Conservation (phyloP, 2,329 filamentous ascomycete species). For the Clonostachys solani region DNA sequence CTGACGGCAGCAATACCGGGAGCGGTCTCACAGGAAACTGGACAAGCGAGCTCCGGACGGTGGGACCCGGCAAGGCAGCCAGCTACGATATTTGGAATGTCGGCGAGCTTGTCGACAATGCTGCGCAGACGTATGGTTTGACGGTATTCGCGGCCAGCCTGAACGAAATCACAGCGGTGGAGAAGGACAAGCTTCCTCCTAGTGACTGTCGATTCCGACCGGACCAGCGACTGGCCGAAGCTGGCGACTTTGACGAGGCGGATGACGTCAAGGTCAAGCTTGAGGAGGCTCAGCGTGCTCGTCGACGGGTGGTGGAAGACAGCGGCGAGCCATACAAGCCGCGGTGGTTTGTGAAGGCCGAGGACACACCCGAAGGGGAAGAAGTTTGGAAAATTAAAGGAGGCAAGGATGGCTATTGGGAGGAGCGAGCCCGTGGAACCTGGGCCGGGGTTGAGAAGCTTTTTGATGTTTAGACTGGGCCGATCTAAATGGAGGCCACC, state of each 20-base stretch:
- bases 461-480: slow-evolving; percentile 24
- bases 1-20: slow-evolving; percentile 60
- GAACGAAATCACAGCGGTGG: slow-evolving; percentile 82
- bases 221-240: slow-evolving; percentile 82
- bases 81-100: slow-evolving; percentile 74
- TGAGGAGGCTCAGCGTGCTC: slow-evolving; percentile 78
- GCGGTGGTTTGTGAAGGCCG: slow-evolving; percentile 77
- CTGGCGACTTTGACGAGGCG: slow-evolving; percentile 76
- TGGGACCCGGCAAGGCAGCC: slow-evolving; percentile 55
- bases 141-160: slow-evolving; percentile 81
- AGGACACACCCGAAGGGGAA: slow-evolving; percentile 53
- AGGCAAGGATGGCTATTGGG: slow-evolving; percentile 92
- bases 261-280: slow-evolving; percentile 79
- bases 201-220: slow-evolving; percentile 83
- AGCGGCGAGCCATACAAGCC: slow-evolving; percentile 69
- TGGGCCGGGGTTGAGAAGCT: slow-evolving; percentile 59
- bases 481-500: not conserved
- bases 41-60: slow-evolving; percentile 69
- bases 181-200: slow-evolving; percentile 67
- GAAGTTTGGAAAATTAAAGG: slow-evolving; percentile 72
- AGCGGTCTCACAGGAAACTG: slow-evolving; percentile 76
- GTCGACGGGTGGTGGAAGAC: slow-evolving; percentile 73
- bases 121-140: slow-evolving; percentile 78
- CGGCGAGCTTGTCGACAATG: slow-evolving; percentile 73
- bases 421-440: slow-evolving; percentile 64